phyloP scores from a whole-genome alignment of 495 filamentous ascomycete species.

The Acidiella bohemica region DNA sequence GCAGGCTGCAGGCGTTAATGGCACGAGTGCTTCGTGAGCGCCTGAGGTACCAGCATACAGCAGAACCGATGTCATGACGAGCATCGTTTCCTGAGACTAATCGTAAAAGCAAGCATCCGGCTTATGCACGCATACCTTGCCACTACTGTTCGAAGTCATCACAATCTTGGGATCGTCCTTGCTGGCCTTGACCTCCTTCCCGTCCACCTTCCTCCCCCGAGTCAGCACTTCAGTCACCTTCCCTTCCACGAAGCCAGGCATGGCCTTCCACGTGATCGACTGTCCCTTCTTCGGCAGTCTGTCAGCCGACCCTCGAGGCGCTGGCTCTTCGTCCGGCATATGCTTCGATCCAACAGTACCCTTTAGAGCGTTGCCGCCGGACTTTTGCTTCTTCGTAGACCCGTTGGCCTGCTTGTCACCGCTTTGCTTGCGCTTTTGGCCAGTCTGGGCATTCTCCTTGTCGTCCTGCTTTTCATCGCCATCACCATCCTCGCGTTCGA shows the following conservation, averaged over 20 bases:
- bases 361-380: constrained; percentile 7
- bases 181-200: constrained; percentile 25
- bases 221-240: constrained; percentile 25
- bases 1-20: too few relatives aligned
- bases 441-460: constrained; percentile 20
- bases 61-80: too few relatives aligned
- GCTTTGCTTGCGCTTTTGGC: constrained; percentile 22
- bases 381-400: constrained; percentile 24
- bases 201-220: constrained; percentile 24
- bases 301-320: constrained; percentile 22
- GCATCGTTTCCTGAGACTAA: too few relatives aligned
- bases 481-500: constrained; percentile 13
- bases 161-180: constrained; percentile 27
- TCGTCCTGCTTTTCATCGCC: constrained; percentile 19
- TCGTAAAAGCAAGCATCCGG: constrained; percentile 29
- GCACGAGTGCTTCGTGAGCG: too few relatives aligned
- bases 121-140: constrained; percentile 28
- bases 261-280: constrained; percentile 24
- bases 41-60: too few relatives aligned
- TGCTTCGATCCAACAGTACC: constrained; percentile 21
- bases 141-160: constrained; percentile 23
- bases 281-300: constrained; percentile 26
- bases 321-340: constrained; percentile 17
- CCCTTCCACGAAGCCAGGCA: constrained; percentile 27
- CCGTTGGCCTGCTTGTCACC: not conserved